phyloP scores from a whole-genome alignment of 805 yeast species.

The Teunomyces aglyptinius region DNA sequence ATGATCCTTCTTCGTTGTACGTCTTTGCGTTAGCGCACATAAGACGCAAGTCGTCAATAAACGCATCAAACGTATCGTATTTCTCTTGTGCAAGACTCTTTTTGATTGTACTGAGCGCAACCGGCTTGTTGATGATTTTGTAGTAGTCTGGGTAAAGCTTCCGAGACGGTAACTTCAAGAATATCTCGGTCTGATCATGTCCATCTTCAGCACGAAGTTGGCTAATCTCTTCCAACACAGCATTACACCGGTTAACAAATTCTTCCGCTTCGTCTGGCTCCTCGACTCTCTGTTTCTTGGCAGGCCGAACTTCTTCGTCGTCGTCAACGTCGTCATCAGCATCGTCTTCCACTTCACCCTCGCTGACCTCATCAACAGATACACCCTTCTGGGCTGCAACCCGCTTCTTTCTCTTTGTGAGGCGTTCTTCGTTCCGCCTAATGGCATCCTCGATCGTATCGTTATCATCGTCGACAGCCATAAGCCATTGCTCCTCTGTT shows the following conservation, averaged over 20 bases:
- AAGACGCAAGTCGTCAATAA: conserved; percentile 59
- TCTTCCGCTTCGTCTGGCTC: conserved; percentile 14
- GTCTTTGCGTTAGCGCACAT: conserved; percentile 70
- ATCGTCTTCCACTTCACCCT: conserved; percentile 24
- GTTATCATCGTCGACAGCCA: conserved; percentile 73
- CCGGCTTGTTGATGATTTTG: conserved; percentile 56
- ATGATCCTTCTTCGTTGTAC: conserved; percentile 69
- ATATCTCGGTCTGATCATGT: conserved; percentile 39
- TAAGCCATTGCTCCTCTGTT: conserved; percentile 48
- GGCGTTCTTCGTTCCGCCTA: conserved; percentile 45
- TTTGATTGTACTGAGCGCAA: conserved; percentile 54
- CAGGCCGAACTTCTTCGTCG: conserved; percentile 6
- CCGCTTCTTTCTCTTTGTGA: conserved; percentile 38
- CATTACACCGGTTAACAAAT: conserved; percentile 21
- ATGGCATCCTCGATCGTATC: conserved; percentile 62
- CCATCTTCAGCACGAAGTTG: conserved; percentile 45
- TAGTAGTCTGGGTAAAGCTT: conserved; percentile 85
- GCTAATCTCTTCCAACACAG: conserved; percentile 43
- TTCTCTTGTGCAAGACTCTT: conserved; percentile 45
- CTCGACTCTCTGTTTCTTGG: conserved; percentile 6
- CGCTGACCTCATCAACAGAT: conserved; percentile 17
- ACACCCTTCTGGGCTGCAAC: conserved; percentile 12
- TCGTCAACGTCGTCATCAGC: conserved; percentile 22
- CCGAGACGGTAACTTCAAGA: conserved; percentile 69
- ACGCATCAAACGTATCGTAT: conserved; percentile 40